Evolutionary conservation across 495 filamentous ascomycete genomes (phyloP).

Genomic region (Penicillium bovifimosum): DNA sequence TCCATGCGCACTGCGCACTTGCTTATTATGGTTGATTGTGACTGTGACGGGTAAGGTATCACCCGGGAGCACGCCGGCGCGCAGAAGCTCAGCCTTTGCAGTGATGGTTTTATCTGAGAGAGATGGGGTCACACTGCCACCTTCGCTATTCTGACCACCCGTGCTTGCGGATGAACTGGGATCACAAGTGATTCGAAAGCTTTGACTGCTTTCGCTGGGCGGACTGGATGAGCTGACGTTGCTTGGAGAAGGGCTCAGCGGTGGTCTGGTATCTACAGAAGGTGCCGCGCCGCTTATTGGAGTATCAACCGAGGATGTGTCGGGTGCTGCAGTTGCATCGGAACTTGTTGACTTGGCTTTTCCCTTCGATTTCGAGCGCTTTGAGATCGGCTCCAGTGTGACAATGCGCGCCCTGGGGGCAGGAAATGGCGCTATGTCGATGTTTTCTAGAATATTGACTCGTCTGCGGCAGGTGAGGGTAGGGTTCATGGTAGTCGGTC

Average conservation of each 20-base stretch:
- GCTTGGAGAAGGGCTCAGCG: conserved; percentile 54
- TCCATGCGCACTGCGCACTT: conserved; percentile 82
- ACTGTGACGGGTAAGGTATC: conserved; percentile 77
- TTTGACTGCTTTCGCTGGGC: conserved; percentile 53
- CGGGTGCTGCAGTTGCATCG: conserved; percentile 29
- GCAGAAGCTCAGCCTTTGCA: conserved; percentile 75
- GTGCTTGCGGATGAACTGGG: conserved; percentile 34
- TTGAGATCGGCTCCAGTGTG: conserved; percentile 69
- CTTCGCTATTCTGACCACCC: conserved; percentile 38
- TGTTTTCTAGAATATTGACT: conserved; percentile 68
- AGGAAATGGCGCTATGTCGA: conserved; percentile 54
- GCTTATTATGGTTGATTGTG: conserved; percentile 76
- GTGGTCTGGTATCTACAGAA: conserved; percentile 31
- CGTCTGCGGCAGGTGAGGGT: conserved; percentile 73
- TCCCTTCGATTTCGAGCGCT: conserved; percentile 45
- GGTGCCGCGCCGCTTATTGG: conserved; percentile 24
- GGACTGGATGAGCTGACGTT: conserved; percentile 60
- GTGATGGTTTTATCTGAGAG: conserved; percentile 65
- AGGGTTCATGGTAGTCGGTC: conserved; percentile 80
- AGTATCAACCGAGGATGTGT: conserved; percentile 32
- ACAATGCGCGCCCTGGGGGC: conserved; percentile 65
- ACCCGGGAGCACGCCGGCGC: conserved; percentile 80
- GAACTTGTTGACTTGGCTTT: conserved; percentile 33
- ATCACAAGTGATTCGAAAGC: conserved; percentile 42
- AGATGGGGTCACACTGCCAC: conserved; percentile 38